Conservation (phyloP, 306 rosid genomes). For the Rubus parviflorus region DNA sequence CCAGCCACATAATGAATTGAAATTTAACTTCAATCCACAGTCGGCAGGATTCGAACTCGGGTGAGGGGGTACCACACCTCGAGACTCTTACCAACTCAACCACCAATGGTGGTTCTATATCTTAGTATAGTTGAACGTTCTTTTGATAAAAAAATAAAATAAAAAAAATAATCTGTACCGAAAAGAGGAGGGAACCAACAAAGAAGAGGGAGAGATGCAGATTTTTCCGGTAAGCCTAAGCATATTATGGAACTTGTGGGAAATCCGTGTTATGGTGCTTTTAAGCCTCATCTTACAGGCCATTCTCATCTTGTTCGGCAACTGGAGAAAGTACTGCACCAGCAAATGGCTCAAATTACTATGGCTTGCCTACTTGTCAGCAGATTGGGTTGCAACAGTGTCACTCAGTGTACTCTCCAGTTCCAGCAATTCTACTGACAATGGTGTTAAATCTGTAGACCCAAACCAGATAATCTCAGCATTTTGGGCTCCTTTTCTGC, state of each 20-base stretch:
- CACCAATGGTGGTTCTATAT: too few relatives aligned
- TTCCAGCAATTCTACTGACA: conserved; percentile 20
- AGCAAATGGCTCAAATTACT: neutral
- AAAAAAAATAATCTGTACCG: too few relatives aligned
- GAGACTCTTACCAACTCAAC: too few relatives aligned
- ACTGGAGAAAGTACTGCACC: neutral
- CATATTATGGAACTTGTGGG: neutral
- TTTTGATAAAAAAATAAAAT: too few relatives aligned
- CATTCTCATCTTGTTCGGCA: neutral
- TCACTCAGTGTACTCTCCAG: conserved; percentile 28
- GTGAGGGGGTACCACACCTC: too few relatives aligned
- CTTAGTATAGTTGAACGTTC: too few relatives aligned
- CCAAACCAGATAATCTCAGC: conserved; percentile 14
- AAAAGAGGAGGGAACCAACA: conserved; percentile 2
- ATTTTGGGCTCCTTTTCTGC: conserved; percentile 45
- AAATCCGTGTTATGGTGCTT: neutral
- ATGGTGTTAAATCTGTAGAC: neutral
- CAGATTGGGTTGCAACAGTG: conserved; percentile 34
- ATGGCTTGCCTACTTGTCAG: conserved; percentile 37
- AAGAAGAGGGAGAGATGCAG: neutral
- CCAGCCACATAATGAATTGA: too few relatives aligned
- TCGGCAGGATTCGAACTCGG: too few relatives aligned
- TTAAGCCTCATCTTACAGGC: neutral
- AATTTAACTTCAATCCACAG: too few relatives aligned
- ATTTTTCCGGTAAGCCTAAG: neutral